Evolutionary conservation across 768 basidiomycete species (phyloP), one percentile per base, ranked within the genome.

Genomic region (Cantharellus cinnabarinus): DNA sequence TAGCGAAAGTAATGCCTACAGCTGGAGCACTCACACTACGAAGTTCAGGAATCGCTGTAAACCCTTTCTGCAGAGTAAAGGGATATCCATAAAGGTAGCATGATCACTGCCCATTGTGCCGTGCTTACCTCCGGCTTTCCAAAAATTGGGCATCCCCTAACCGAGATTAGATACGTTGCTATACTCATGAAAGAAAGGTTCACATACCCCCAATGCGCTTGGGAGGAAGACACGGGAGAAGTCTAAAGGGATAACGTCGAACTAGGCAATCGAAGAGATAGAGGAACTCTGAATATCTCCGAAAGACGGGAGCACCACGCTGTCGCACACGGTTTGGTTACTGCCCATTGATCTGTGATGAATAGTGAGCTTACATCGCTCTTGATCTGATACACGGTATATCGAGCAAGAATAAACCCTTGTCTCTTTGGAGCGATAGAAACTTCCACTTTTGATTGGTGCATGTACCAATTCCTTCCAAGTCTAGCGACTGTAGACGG

Each of bases 201-300:
- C 39, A 75, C 87, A 73, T 65, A 89, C 89, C 81, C 69, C 87
- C 87, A 62, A 98, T 76, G 52, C 90, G 79, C 70, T 98, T 98
- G 0, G 95, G 95, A 14, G 95, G 95, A 39, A 98, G 71, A 2
- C 79, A 72, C 15, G 88, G 82, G 63, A 97, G 77, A 35, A 98
- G 72, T 53, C 95, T 81, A 77, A 97, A 98, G 1, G 95, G 93
- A 72, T 97, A 97, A 58, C 91, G 79, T 63, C 82, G 79, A 57
- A 79, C 69, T 50, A 99, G 74, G 62, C 81, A 83, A 63, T 97
- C 91, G 79, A 88, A 85, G 37, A 98, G 73, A 69, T 85, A 91
- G 5, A 77, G 77, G 68, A 98, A 99, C 68, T 99, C 95, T 4
- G 87, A 89, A 69, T 97, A 99, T 60, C 95, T 78, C 58, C 94